phyloP scores from a whole-genome alignment of 2,329 filamentous ascomycete genomes.

The Calonectria honghensis region DNA sequence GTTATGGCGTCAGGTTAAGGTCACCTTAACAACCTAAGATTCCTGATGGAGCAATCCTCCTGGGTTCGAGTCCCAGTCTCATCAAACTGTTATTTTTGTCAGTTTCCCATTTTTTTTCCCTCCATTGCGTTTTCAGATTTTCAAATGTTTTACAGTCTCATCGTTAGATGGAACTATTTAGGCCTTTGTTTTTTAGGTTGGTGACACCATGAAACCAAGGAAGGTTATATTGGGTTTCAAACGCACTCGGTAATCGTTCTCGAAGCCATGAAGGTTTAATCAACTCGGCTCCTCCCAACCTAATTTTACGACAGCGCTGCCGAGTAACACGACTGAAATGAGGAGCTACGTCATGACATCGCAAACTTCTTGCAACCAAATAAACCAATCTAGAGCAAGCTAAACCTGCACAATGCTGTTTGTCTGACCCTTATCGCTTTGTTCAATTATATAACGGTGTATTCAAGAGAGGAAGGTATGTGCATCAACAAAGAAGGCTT shows the following conservation, averaged over 20 bases:
- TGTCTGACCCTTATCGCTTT: background rate
- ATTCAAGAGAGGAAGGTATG: background rate
- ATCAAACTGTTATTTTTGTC: constrained; percentile 23
- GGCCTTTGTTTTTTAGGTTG: background rate
- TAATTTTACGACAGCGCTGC: background rate
- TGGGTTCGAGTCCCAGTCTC: constrained; percentile 43
- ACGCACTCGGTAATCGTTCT: background rate
- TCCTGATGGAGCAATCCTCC: constrained; percentile 44
- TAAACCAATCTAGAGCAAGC: background rate
- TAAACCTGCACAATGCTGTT: background rate
- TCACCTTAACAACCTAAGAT: constrained; percentile 39
- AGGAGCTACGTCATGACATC: background rate
- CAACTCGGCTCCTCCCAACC: background rate
- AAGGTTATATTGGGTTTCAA: background rate
- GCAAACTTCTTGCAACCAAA: background rate
- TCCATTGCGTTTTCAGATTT: background rate
- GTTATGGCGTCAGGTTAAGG: constrained; percentile 44
- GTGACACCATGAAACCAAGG: background rate
- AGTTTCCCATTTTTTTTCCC: background rate
- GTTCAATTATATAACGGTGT: background rate
- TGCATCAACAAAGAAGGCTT: background rate
- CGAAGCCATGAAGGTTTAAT: background rate
- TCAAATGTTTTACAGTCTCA: background rate
- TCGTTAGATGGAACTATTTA: background rate
- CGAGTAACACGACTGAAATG: background rate